Evolutionary conservation across 1,139 yeast genomes (phyloP), one percentile per base, ranked within the genome.

Genomic region (Kazachstania sp.): DNA sequence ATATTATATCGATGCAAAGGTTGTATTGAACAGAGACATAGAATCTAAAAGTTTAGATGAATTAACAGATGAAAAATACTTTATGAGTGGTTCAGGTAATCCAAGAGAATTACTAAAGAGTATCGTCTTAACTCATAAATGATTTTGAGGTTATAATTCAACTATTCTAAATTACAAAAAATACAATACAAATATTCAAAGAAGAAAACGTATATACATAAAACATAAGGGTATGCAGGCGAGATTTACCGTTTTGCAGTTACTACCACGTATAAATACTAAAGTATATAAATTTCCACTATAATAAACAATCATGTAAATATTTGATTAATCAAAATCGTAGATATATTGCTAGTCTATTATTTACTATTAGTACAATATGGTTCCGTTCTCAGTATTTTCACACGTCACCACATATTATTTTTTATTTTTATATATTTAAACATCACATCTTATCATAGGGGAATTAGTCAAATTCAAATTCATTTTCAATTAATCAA

Each of bases 41-140:
- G 52, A 65, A 55, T 52, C 45, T 5, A 61, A 64, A 37, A 40
- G 67, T 6, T 48, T 64, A 12, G 72, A 72, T 43, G 68, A 65
- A 47, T 57, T 75, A 37, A 64, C 71, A 3, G 67, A 70, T 41
- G 78, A 81, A 56, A 78, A 78, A 59, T 79, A 80, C 59, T 75
- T 78, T 53, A 61, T 81, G 34, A 75, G 84, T 53, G 90, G 95
- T 43, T 79, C 83, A 54, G 96, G 96, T 56, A 86, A 85, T 65
- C 90, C 95, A 37, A 75, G 84, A 49, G 79, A 77, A 54, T 66
- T 86, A 52, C 65, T 83, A 51, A 80, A 72, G 59, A 71, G 77
- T 45, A n/a, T 72, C 55, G 68, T 71, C 48, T 39, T 61, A 44
- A 48, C 50, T 41, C 60, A 57, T 48, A 48, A 51, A 43, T 54